phyloP scores from a whole-genome alignment of 805 yeast species.

The Kuraishia borneana region DNA sequence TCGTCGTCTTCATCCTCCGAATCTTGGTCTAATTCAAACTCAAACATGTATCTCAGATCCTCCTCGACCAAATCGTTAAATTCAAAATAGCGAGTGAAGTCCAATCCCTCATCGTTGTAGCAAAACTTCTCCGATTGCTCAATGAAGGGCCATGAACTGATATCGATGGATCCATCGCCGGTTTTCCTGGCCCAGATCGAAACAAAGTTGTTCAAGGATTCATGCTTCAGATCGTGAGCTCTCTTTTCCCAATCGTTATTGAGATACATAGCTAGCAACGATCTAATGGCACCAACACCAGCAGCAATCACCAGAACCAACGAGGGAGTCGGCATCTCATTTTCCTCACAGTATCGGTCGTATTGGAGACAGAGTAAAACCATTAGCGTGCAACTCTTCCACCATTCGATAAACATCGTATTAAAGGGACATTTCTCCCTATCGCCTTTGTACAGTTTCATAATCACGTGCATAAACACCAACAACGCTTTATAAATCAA shows the following conservation, averaged over 20 bases:
- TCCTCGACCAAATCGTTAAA: slow-evolving; percentile 59
- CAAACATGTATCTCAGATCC: slow-evolving; percentile 33
- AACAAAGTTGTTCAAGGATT: slow-evolving; percentile 47
- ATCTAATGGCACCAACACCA: slow-evolving; percentile 55
- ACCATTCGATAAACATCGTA: slow-evolving; percentile 41
- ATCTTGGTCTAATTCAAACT: slow-evolving; percentile 15
- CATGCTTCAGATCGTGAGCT: slow-evolving; percentile 46
- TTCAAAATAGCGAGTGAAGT: slow-evolving; percentile 42
- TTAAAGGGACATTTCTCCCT: slow-evolving; percentile 47
- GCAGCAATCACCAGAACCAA: slow-evolving; percentile 37
- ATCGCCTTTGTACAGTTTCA: slow-evolving; percentile 25
- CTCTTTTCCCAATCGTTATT: slow-evolving; percentile 33
- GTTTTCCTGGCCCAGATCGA: slow-evolving; percentile 56
- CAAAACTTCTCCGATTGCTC: slow-evolving; percentile 34
- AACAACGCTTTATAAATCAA: slow-evolving; percentile 33
- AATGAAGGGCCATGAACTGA: slow-evolving; percentile 47
- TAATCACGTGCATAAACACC: slow-evolving; percentile 29
- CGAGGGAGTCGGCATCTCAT: slow-evolving; percentile 28
- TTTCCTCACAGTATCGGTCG: slow-evolving; percentile 38
- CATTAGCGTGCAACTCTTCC: slow-evolving; percentile 58
- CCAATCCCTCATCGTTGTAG: slow-evolving; percentile 37
- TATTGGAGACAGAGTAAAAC: slow-evolving; percentile 50
- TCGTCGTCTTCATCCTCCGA: slow-evolving; percentile 12
- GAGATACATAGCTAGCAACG: slow-evolving; percentile 48
- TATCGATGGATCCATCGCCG: slow-evolving; percentile 47